Conservation (phyloP, 1,284 basidiomycete species). For the Rhodotorula sp. region DNA sequence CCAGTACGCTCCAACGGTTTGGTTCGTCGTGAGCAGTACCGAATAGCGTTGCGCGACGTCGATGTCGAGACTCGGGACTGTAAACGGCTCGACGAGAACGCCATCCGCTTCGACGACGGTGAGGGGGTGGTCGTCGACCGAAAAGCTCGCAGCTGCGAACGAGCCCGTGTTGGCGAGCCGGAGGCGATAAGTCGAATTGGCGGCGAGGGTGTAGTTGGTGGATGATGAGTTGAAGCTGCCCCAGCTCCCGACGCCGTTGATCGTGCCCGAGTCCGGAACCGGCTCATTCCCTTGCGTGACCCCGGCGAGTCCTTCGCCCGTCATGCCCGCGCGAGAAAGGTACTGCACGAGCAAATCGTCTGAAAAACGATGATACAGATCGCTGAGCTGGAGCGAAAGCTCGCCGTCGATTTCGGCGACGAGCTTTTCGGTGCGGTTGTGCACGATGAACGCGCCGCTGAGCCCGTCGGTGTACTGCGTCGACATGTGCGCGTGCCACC, state of each 20-base stretch:
- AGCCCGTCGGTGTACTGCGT: constrained; percentile 26
- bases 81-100: constrained; percentile 51
- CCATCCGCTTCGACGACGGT: constrained; percentile 58
- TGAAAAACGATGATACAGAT: constrained; percentile 52
- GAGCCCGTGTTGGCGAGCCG: constrained; percentile 44
- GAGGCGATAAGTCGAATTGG: constrained; percentile 29
- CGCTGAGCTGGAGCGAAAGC: constrained; percentile 50
- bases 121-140: constrained; percentile 55
- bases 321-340: constrained; percentile 35
- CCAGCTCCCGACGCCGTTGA: constrained; percentile 28
- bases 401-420: constrained; percentile 50
- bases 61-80: constrained; percentile 51
- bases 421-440: constrained; percentile 26
- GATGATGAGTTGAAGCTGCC: not conserved
- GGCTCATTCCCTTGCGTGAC: constrained; percentile 26
- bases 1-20: constrained; percentile 51
- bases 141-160: constrained; percentile 54
- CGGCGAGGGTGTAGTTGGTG: constrained; percentile 7
- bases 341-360: constrained; percentile 47
- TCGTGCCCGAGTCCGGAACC: constrained; percentile 19
- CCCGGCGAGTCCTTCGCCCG: constrained; percentile 14
- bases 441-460: constrained; percentile 12
- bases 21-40: constrained; percentile 54
- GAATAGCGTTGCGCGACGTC: constrained; percentile 57
- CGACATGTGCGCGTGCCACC: constrained; percentile 25